phyloP scores from a whole-genome alignment of 2,329 filamentous ascomycete genomes.

The Fusarium sarcochroum region DNA sequence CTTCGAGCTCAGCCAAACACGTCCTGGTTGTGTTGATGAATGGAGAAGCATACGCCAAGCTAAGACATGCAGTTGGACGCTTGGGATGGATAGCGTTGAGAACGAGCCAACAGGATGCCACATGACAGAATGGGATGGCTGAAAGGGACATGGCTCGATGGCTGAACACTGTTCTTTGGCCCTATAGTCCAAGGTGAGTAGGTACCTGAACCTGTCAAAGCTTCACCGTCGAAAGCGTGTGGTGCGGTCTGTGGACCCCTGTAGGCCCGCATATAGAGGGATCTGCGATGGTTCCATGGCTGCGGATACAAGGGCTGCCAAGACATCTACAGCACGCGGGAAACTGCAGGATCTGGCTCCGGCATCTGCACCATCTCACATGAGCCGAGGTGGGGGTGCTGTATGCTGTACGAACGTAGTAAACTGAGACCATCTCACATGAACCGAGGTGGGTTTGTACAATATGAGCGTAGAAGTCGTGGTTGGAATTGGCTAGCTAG shows the following conservation, averaged over 20 bases:
- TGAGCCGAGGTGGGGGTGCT: constrained; percentile 21
- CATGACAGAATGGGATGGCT: constrained; percentile 28
- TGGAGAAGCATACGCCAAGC: constrained; percentile 15
- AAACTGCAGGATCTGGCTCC: constrained; percentile 40
- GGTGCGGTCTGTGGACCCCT: constrained; percentile 18
- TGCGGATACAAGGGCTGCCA: constrained; percentile 37
- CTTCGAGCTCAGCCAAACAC: not conserved
- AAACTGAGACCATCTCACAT: not conserved
- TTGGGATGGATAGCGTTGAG: constrained; percentile 24
- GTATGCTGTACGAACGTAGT: not conserved
- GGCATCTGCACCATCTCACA: constrained; percentile 36
- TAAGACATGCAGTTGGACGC: constrained; percentile 27
- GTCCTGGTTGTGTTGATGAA: not conserved
- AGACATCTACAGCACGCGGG: constrained; percentile 37
- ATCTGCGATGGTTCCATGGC: constrained; percentile 33
- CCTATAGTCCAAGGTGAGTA: constrained; percentile 8
- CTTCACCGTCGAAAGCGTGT: constrained; percentile 17
- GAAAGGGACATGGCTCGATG: constrained; percentile 6
- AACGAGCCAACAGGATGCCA: constrained; percentile 17
- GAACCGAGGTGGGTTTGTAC: no score
- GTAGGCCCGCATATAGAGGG: constrained; percentile 29
- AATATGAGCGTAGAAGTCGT: no score
- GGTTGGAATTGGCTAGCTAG: no score
- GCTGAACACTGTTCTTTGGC: constrained; percentile 9
- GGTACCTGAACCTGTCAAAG: constrained; percentile 20